Conservation (phyloP, 192 early-diverging fungal species). For the Coemansia sp. region DNA sequence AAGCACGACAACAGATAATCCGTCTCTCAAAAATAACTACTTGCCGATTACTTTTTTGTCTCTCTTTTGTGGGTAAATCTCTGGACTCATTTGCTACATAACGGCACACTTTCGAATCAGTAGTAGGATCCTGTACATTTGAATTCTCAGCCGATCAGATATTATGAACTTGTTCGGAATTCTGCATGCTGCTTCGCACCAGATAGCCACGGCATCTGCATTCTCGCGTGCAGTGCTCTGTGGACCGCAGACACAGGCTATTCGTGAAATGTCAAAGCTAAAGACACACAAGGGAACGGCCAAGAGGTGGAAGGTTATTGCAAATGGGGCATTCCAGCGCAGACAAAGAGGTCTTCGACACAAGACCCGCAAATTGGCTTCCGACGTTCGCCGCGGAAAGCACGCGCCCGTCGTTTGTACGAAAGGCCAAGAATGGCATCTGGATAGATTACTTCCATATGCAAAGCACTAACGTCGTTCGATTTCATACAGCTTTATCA, state of each 20-base stretch:
- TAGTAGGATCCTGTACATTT: background rate
- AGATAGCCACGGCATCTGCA: slow-evolving; percentile 4
- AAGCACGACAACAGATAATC: too few species aligned
- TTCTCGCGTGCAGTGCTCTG: slow-evolving; percentile 13
- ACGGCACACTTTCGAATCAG: too few species aligned
- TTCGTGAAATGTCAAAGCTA: slow-evolving; percentile 51
- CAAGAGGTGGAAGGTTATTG: slow-evolving; percentile 54
- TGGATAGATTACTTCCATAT: slow-evolving; percentile 48
- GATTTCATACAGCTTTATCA: too few species aligned
- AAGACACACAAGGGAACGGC: slow-evolving; percentile 54
- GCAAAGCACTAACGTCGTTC: background rate
- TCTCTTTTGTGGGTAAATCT: too few species aligned
- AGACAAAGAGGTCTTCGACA: slow-evolving; percentile 46
- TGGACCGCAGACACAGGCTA: slow-evolving; percentile 46
- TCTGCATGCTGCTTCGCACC: slow-evolving; percentile 19
- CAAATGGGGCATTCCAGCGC: slow-evolving; percentile 43
- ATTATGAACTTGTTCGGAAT: slow-evolving; percentile 8
- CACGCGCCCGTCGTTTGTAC: slow-evolving; percentile 48
- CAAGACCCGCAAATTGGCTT: slow-evolving; percentile 37
- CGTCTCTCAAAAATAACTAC: too few species aligned
- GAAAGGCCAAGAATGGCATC: slow-evolving; percentile 42
- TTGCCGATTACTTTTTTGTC: too few species aligned
- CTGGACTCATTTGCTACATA: too few species aligned
- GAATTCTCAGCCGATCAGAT: background rate
- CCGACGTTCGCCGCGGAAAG: slow-evolving; percentile 42